Evolutionary conservation across 108 stramenopile genomes (phyloP).

Genomic region (Skeletonema costatum): DNA sequence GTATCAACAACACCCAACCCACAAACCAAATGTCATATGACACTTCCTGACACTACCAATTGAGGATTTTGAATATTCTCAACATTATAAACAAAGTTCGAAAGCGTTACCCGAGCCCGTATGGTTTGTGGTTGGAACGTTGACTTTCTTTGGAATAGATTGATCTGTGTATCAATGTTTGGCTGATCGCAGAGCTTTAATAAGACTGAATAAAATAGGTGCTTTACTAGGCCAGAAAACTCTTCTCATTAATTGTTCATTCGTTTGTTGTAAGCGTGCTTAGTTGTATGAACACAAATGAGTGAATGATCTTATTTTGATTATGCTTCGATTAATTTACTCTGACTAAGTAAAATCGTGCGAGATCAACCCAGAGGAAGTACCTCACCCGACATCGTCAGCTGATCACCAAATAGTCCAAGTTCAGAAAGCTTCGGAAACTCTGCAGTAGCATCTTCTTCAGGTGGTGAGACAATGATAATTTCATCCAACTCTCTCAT

Average conservation of each 20-base stretch:
- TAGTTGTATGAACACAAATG: too few relatives aligned
- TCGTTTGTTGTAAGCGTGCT: too few relatives aligned
- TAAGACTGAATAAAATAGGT: conserved; percentile 19
- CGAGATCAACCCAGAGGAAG: conserved; percentile 30
- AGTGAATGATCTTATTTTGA: too few relatives aligned
- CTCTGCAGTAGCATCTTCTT: conserved; percentile 19
- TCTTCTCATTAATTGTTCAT: background rate
- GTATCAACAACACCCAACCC: background rate
- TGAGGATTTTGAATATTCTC: background rate
- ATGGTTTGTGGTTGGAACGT: background rate
- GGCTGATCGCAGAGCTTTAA: conserved; percentile 10
- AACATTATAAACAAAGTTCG: conserved; percentile 1
- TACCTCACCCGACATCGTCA: conserved; percentile 28
- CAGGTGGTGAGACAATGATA: conserved; percentile 28
- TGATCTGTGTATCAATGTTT: background rate
- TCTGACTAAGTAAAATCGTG: too few relatives aligned
- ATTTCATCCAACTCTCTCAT: conserved; percentile 77
- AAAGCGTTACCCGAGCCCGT: background rate
- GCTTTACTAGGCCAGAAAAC: background rate
- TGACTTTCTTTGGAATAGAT: conserved; percentile 9
- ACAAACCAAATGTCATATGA: conserved; percentile 2
- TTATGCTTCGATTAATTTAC: too few relatives aligned
- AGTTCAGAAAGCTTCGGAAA: conserved; percentile 37
- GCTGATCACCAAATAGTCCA: conserved; percentile 46
- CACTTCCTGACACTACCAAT: background rate